These are phyloP conservation scores for Domatiomyces globalis DNA, from an alignment of 2,329 filamentous ascomycete species.

Conservation along the genomic window DNA sequence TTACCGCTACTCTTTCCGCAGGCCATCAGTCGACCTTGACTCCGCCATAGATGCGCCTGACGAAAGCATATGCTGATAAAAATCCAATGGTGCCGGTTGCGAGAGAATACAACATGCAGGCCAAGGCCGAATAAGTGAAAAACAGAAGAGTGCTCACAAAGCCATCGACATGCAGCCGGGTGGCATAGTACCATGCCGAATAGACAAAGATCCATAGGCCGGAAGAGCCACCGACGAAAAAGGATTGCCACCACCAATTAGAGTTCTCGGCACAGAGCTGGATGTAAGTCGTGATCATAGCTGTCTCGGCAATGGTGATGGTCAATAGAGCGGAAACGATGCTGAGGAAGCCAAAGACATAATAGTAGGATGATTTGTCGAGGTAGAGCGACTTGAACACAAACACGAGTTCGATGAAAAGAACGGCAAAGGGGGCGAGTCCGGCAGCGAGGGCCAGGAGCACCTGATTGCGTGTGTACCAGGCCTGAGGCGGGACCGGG, in stretches of 20 bases:
- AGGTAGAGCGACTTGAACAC: slow-evolving; percentile 80
- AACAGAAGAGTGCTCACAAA: slow-evolving; percentile 69
- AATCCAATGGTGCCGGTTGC: slow-evolving; percentile 75
- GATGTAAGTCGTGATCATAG: slow-evolving; percentile 67
- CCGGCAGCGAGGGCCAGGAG: slow-evolving; percentile 51
- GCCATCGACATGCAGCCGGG: slow-evolving; percentile 65
- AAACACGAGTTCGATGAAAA: slow-evolving; percentile 77
- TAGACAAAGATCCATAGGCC: slow-evolving; percentile 72
- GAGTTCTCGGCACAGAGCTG: slow-evolving; percentile 77
- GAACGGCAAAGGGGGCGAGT: slow-evolving; percentile 68
- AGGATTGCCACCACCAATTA: slow-evolving; percentile 87
- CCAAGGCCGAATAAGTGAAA: slow-evolving; percentile 72
- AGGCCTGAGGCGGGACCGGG: slow-evolving; percentile 59
- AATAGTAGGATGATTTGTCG: slow-evolving; percentile 84
- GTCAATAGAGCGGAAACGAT: slow-evolving; percentile 59
- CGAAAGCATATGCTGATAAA: slow-evolving; percentile 68
- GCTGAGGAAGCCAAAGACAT: slow-evolving; percentile 74
- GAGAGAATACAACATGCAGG: slow-evolving; percentile 66
- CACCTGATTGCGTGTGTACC: slow-evolving; percentile 56
- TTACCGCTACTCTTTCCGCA: not conserved
- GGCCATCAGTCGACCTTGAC: slow-evolving; percentile 17
- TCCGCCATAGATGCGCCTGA: slow-evolving; percentile 54
- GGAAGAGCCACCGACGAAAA: slow-evolving; percentile 62
- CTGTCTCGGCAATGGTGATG: slow-evolving; percentile 67
- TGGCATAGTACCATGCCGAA: slow-evolving; percentile 70